Conservation (phyloP, 768 basidiomycete species). For the Lactarius tabidus region DNA sequence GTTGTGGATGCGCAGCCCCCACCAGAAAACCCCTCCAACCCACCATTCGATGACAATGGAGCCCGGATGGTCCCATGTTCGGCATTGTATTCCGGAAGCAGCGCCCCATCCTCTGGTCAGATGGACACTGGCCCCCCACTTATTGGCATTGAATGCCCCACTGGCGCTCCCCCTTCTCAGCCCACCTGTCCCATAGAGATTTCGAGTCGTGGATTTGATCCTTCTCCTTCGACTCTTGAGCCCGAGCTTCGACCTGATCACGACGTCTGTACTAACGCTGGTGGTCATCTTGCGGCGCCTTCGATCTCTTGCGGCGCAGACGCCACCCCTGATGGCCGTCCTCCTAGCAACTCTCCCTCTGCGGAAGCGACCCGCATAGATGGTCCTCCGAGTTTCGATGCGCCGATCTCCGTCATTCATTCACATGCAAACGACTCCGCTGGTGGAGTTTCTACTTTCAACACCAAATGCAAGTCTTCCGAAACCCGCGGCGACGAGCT, state of each 20-base stretch:
- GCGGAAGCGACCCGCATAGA: not conserved
- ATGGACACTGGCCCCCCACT: not conserved
- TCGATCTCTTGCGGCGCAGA: not conserved
- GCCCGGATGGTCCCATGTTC: not conserved
- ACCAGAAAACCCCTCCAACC: not conserved
- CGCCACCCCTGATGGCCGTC: not conserved
- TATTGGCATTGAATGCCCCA: not conserved
- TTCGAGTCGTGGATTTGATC: not conserved
- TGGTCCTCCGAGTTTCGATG: not conserved
- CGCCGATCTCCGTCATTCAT: not conserved
- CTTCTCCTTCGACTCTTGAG: not conserved
- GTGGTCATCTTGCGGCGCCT: not conserved
- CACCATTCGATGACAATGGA: not conserved
- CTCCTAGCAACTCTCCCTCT: not conserved
- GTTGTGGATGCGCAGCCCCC: not conserved
- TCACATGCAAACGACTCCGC: not conserved
- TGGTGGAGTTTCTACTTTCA: not conserved
- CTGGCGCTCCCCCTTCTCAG: not conserved
- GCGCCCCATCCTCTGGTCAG: not conserved
- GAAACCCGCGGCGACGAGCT: not conserved
- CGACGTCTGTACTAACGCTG: not conserved
- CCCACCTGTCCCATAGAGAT: not conserved
- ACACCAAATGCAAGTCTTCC: not conserved
- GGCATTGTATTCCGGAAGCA: not conserved
- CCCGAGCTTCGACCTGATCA: not conserved